Evolutionary conservation across 495 filamentous ascomycete genomes (phyloP).

Genomic region (Lasiosphaeria miniovina): DNA sequence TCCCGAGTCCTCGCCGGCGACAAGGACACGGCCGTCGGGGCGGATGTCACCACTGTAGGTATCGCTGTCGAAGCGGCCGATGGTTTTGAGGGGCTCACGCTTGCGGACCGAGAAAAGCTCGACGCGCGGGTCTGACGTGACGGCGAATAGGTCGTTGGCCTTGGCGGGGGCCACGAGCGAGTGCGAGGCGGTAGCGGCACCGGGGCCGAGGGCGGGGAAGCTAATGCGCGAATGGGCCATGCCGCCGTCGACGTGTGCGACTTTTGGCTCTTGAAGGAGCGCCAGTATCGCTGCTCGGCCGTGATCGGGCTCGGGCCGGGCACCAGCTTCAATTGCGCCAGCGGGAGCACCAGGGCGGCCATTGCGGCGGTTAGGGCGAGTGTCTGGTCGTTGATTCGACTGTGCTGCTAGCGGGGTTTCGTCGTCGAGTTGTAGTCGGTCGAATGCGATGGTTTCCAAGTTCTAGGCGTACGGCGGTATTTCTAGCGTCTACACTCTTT

Average conservation of each 20-base stretch:
- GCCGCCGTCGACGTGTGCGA: constrained; percentile 81
- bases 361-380: constrained; percentile 45
- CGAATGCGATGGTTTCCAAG: too few relatives aligned
- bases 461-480: too few relatives aligned
- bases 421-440: constrained; percentile 13
- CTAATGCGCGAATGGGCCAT: constrained; percentile 86
- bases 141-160: constrained; percentile 76
- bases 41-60: constrained; percentile 84
- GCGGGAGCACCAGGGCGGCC: constrained; percentile 82
- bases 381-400: background rate
- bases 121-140: constrained; percentile 84
- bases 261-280: constrained; percentile 82
- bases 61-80: constrained; percentile 85
- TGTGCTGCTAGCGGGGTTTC: background rate
- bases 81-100: constrained; percentile 83
- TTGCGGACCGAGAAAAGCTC: constrained; percentile 91
- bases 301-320: constrained; percentile 68
- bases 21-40: constrained; percentile 80
- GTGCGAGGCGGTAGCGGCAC: constrained; percentile 43
- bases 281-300: constrained; percentile 91
- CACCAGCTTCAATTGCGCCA: constrained; percentile 81
- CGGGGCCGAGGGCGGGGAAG: constrained; percentile 61
- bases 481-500: too few relatives aligned
- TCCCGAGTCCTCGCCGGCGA: constrained; percentile 87
- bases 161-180: constrained; percentile 40